phyloP scores from a whole-genome alignment of 2,329 filamentous ascomycete genomes.

The Chalaropsis ovoidea region DNA sequence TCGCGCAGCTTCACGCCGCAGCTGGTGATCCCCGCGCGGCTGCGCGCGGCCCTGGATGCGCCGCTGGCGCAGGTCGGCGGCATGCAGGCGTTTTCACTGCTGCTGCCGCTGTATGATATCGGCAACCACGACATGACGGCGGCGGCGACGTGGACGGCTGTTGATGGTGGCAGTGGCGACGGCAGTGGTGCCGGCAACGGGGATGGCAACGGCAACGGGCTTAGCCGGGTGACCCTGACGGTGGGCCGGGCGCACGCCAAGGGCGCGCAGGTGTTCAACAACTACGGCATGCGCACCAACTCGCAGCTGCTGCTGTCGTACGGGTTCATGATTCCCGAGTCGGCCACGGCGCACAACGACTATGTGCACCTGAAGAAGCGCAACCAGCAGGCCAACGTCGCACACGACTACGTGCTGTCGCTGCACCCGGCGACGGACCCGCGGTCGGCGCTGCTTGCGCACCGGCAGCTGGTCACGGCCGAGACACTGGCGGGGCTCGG shows the following conservation, averaged over 20 bases:
- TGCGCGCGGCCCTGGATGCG: neutral
- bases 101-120: slow-evolving; percentile 62
- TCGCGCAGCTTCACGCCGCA: slow-evolving; percentile 55
- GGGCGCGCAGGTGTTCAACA: slow-evolving; percentile 54
- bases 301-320: slow-evolving; percentile 58
- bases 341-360: slow-evolving; percentile 45
- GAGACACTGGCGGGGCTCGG: slow-evolving; percentile 30
- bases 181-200: too few species aligned
- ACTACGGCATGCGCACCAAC: slow-evolving; percentile 65
- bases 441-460: slow-evolving; percentile 37
- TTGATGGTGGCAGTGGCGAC: slow-evolving; percentile 25
- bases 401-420: slow-evolving; percentile 43
- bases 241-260: slow-evolving; percentile 38
- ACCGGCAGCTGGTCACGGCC: slow-evolving; percentile 2
- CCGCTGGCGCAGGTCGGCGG: slow-evolving; percentile 20
- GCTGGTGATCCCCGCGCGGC: slow-evolving; percentile 38
- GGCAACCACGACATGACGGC: slow-evolving; percentile 59
- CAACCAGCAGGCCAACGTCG: slow-evolving; percentile 29
- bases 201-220: too few species aligned
- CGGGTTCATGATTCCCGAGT: slow-evolving; percentile 47
- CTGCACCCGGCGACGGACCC: slow-evolving; percentile 40
- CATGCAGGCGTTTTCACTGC: slow-evolving; percentile 54
- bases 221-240: slow-evolving; percentile 36
- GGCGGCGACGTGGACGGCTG: slow-evolving; percentile 41
- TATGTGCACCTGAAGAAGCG: slow-evolving; percentile 48